phyloP scores from a whole-genome alignment of 306 rosid species.

The Cicer arietinum region DNA sequence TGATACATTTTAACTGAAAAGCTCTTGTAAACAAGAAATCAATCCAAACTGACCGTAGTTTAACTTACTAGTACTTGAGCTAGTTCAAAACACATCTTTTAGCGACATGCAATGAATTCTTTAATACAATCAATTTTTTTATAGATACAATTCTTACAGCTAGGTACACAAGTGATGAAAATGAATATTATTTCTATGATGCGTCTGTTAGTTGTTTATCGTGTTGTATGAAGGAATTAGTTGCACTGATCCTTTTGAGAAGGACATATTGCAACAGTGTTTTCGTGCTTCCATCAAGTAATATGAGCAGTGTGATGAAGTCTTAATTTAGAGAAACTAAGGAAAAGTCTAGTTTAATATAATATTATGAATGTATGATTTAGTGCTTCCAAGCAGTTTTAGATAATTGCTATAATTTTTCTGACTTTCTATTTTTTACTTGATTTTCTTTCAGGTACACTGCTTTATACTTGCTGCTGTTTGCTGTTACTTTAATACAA shows the following conservation, averaged over 20 bases:
- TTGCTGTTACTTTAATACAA: constrained; percentile 68
- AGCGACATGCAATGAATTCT: constrained; percentile 9
- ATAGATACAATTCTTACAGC: not conserved
- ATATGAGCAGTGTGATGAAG: constrained; percentile 21
- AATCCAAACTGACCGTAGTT: not conserved
- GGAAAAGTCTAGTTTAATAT: not conserved
- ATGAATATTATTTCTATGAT: constrained; percentile 12
- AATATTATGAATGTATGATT: not conserved
- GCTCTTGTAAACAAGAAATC: not conserved
- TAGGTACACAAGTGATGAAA: constrained; percentile 26
- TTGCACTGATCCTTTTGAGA: not conserved
- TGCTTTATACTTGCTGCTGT: constrained; percentile 67
- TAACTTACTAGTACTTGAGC: not conserved
- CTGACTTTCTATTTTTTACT: constrained; percentile 27
- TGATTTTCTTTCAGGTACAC: constrained; percentile 70
- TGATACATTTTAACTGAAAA: not conserved
- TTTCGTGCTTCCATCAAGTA: constrained; percentile 1
- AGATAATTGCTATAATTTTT: constrained; percentile 16
- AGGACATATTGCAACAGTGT: constrained; percentile 1
- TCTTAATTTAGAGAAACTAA: constrained; percentile 9
- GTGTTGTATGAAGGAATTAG: not conserved
- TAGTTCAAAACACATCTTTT: not conserved
- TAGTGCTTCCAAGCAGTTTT: constrained; percentile 24
- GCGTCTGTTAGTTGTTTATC: constrained; percentile 11
- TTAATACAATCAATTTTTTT: not conserved